A percentile compares a stretch with the other conserved stretches of the same genome.
These are phyloP conservation scores for Wickerhamomyces hampshirensis DNA, from an alignment of 805 yeast genomes.

Conservation along the genomic window DNA sequence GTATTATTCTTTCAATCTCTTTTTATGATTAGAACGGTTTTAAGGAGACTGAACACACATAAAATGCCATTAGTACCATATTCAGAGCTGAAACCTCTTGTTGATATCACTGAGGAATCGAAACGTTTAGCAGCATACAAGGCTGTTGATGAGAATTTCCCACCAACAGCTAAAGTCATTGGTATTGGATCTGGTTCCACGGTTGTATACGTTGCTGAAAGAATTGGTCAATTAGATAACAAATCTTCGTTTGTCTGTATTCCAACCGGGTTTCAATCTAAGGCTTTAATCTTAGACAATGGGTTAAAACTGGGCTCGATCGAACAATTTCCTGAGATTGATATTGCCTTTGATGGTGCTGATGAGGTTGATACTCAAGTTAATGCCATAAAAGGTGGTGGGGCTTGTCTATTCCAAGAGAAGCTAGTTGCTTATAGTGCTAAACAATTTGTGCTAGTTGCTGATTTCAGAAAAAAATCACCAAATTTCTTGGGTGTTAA, in stretches of 20 bases:
- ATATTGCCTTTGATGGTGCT: conserved; percentile 97
- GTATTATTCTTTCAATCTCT: too few relatives aligned
- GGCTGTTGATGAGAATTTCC: conserved; percentile 88
- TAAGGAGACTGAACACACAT: too few relatives aligned
- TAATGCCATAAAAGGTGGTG: conserved; percentile 96
- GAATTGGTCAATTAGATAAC: conserved; percentile 65
- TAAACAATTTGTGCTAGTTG: conserved; percentile 75
- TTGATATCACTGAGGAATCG: conserved; percentile 63
- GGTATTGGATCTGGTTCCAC: conserved; percentile 98
- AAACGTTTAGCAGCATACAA: conserved; percentile 84
- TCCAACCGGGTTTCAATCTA: conserved; percentile 96
- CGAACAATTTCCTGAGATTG: conserved; percentile 78
- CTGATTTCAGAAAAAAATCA: conserved; percentile 85
- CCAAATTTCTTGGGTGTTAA: conserved; percentile 59
- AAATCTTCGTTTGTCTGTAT: conserved; percentile 66
- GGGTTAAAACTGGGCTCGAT: conserved; percentile 75
- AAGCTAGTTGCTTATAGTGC: conserved; percentile 86
- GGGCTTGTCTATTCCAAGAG: conserved; percentile 96
- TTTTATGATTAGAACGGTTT: too few relatives aligned
- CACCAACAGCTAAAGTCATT: conserved; percentile 61
- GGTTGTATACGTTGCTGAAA: conserved; percentile 94
- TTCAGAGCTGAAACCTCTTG: conserved; percentile 25
- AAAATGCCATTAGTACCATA: conserved; percentile 8
- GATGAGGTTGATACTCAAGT: conserved; percentile 85
- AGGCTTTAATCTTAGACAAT: conserved; percentile 76